These are phyloP conservation scores for Diaporthe nobilis DNA, from an alignment of 2,329 filamentous ascomycete species.

Conservation along the genomic window DNA sequence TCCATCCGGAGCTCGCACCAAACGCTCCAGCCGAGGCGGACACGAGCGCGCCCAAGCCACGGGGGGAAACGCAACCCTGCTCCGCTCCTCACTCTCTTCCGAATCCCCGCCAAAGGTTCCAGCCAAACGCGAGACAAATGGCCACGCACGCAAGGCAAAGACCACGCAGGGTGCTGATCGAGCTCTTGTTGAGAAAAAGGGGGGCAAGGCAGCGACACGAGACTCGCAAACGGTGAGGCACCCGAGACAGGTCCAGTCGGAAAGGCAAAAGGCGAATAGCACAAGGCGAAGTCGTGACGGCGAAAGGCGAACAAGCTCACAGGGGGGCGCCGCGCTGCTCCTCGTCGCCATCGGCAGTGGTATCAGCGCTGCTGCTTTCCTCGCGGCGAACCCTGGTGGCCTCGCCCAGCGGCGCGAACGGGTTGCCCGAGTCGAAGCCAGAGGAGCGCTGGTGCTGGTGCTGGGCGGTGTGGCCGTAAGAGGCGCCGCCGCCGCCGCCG, in stretches of 20 bases:
- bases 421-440: neutral
- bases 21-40: neutral
- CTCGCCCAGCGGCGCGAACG: slow-evolving; percentile 17
- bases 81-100: neutral
- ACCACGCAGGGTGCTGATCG: neutral
- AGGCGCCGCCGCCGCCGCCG: neutral
- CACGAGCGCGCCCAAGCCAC: neutral
- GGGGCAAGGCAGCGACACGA: neutral
- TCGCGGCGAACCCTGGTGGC: neutral
- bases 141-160: neutral
- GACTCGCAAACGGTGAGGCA: neutral
- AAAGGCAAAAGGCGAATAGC: neutral
- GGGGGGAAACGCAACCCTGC: neutral
- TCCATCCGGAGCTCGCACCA: neutral
- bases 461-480: neutral
- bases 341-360: neutral
- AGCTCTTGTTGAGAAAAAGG: neutral
- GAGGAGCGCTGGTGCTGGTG: neutral
- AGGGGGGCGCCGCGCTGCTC: slow-evolving; percentile 33
- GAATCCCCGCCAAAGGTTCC: neutral
- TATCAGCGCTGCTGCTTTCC: neutral
- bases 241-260: neutral
- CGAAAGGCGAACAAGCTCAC: neutral
- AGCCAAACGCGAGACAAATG: neutral
- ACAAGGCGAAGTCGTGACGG: neutral